These are phyloP conservation scores for Rhynchospora breviuscula DNA, from an alignment of 176 grass and related monocot genomes.

Conservation along the genomic window DNA sequence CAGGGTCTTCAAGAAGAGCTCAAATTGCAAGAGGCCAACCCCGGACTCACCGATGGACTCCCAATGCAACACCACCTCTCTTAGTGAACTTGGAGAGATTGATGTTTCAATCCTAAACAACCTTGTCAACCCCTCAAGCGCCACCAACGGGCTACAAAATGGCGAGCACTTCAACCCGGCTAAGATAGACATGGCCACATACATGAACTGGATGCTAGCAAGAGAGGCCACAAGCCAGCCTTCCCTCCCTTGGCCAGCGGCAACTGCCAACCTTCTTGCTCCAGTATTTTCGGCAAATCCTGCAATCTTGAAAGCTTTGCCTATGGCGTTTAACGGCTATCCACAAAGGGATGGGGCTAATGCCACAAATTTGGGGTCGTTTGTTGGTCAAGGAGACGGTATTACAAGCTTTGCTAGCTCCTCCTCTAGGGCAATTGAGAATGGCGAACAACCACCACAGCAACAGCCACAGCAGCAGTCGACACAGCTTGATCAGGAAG, in stretches of 20 bases:
- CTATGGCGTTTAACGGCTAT: conserved; percentile 24
- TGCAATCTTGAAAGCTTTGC: conserved; percentile 35
- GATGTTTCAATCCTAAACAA: conserved; percentile 55
- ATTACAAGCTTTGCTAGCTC: conserved; percentile 33
- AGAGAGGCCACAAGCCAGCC: conserved; percentile 33
- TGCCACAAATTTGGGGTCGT: conserved; percentile 24
- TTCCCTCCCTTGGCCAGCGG: conserved; percentile 39
- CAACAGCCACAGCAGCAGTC: conserved; percentile 16
- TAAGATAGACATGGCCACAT: conserved; percentile 53
- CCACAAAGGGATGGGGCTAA: conserved; percentile 14
- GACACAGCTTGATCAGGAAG: conserved; percentile 39
- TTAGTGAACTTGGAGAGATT: conserved; percentile 60
- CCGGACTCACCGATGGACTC: conserved; percentile 35
- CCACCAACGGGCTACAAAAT: conserved; percentile 18
- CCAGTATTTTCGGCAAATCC: conserved; percentile 42
- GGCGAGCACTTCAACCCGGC: conserved; percentile 14
- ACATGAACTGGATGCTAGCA: conserved; percentile 63
- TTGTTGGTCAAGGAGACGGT: conserved; percentile 20
- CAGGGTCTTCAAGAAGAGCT: conserved; percentile 74
- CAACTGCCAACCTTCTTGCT: conserved; percentile 26
- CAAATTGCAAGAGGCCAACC: conserved; percentile 36
- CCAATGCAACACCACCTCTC: conserved; percentile 42
- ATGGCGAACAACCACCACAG: conserved; percentile 27
- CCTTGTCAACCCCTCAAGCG: conserved; percentile 21
- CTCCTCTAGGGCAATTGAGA: conserved; percentile 42